Evolutionary conservation across 2,329 filamentous ascomycete species (phyloP).

Genomic region (Rugonectria rugulosa): DNA sequence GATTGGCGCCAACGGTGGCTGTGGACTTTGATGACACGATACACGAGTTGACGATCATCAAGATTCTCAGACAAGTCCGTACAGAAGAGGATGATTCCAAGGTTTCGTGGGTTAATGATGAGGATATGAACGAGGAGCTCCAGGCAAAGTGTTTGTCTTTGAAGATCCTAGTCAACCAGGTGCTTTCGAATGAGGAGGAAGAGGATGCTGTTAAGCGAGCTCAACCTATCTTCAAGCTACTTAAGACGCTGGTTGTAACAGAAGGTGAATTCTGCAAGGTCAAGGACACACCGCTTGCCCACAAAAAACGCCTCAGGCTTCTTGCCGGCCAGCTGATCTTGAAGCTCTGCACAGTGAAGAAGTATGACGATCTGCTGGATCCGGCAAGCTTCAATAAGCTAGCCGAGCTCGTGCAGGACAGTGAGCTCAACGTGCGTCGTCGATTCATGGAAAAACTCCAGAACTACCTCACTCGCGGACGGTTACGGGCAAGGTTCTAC

Average conservation of each 20-base stretch:
- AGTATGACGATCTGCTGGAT: slow-evolving; percentile 78
- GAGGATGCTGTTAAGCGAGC: slow-evolving; percentile 66
- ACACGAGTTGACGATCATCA: slow-evolving; percentile 76
- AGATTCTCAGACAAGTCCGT: slow-evolving; percentile 76
- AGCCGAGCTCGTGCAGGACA: slow-evolving; percentile 82
- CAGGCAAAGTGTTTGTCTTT: slow-evolving; percentile 84
- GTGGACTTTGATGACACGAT: slow-evolving; percentile 80
- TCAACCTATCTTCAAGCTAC: slow-evolving; percentile 76
- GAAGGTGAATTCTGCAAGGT: slow-evolving; percentile 83
- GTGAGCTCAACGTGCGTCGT: slow-evolving; percentile 74
- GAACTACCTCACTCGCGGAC: slow-evolving; percentile 82
- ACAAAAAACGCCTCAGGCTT: slow-evolving; percentile 83
- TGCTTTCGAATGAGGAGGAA: slow-evolving; percentile 67
- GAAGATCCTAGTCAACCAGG: slow-evolving; percentile 84
- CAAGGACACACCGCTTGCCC: slow-evolving; percentile 76
- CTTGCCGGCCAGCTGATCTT: slow-evolving; percentile 81
- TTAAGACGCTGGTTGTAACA: slow-evolving; percentile 77
- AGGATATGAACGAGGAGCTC: slow-evolving; percentile 79
- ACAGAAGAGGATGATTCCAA: slow-evolving; percentile 64
- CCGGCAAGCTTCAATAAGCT: slow-evolving; percentile 81
- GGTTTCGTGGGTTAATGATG: slow-evolving; percentile 72
- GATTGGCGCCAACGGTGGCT: slow-evolving; percentile 76
- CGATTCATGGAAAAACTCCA: slow-evolving; percentile 86
- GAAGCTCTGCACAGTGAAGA: slow-evolving; percentile 81
- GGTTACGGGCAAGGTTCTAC: slow-evolving; percentile 80